phyloP scores from a whole-genome alignment of 495 filamentous ascomycete genomes.

The Stereocaulon alpinum region DNA sequence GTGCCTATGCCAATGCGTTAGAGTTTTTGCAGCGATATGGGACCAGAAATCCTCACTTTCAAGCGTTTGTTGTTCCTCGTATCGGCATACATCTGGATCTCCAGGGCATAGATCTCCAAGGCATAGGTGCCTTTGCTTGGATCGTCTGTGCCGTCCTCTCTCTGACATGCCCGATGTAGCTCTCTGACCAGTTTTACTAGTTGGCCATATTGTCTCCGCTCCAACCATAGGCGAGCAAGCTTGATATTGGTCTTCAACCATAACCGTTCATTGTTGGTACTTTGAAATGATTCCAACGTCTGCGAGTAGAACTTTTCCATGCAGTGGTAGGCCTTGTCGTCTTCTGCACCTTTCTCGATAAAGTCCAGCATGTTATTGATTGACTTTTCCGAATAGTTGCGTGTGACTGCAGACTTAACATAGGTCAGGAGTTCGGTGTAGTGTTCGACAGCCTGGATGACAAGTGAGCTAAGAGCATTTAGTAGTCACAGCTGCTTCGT shows the following conservation, averaged over 20 bases:
- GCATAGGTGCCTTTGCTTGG: slow-evolving; percentile 93
- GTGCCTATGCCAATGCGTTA: slow-evolving; percentile 32
- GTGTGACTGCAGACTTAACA: slow-evolving; percentile 90
- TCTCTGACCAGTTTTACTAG: slow-evolving; percentile 78
- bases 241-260: slow-evolving; percentile 99
- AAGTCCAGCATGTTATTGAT: slow-evolving; percentile 99
- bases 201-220: slow-evolving; percentile 75
- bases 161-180: slow-evolving; percentile 81
- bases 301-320: slow-evolving; percentile 95
- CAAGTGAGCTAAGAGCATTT: slow-evolving; percentile 1
- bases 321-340: slow-evolving; percentile 64
- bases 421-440: slow-evolving; percentile 94
- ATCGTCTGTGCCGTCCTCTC: slow-evolving; percentile 82
- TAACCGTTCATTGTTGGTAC: slow-evolving; percentile 91
- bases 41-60: slow-evolving; percentile 41
- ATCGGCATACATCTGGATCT: slow-evolving; percentile 98
- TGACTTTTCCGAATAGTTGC: slow-evolving; percentile 98
- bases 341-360: slow-evolving; percentile 86
- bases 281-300: slow-evolving; percentile 89
- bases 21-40: neutral
- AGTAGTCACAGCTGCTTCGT: slow-evolving; percentile 6
- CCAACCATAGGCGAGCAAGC: slow-evolving; percentile 79
- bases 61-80: slow-evolving; percentile 95
- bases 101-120: slow-evolving; percentile 89
- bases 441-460: slow-evolving; percentile 78